These are phyloP conservation scores for Talaromyces amestolkiae DNA, from an alignment of 2,329 filamentous ascomycete species.

Conservation along the genomic window DNA sequence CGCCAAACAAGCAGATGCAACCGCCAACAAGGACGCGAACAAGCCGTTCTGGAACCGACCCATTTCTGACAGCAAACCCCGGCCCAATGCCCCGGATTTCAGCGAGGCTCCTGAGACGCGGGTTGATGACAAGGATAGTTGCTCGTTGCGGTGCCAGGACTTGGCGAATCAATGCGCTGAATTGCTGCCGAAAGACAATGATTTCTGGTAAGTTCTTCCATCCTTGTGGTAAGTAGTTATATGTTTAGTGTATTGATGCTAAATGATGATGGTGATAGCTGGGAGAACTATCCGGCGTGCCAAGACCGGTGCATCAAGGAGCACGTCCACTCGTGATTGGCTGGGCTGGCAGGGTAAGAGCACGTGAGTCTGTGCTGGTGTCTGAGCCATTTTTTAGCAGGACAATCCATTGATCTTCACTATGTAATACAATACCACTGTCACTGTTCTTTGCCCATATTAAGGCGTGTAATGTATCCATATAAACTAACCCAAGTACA, in stretches of 20 bases:
- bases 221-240: not conserved
- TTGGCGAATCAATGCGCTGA: constrained; percentile 12
- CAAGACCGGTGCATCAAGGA: constrained; percentile 17
- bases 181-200: constrained; percentile 12
- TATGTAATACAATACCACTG: not conserved
- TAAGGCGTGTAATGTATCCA: not conserved
- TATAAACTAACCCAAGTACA: too few relatives aligned
- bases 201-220: constrained; percentile 15
- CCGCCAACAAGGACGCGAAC: not conserved
- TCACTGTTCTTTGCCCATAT: not conserved
- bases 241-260: not conserved
- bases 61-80: not conserved
- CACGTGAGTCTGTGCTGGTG: constrained; percentile 10
- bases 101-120: not conserved
- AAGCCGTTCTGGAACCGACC: constrained; percentile 16
- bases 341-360: not conserved
- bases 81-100: constrained; percentile 6
- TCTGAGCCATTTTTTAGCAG: too few relatives aligned
- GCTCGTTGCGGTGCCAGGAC: constrained; percentile 15
- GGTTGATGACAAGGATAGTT: constrained; percentile 15
- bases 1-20: not conserved
- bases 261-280: not conserved
- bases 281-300: constrained; percentile 13
- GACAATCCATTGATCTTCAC: not conserved
- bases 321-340: constrained; percentile 14